Evolutionary conservation across 2,329 filamentous ascomycete species (phyloP), one percentile per base, ranked within the genome.

Genomic region (Talaromyces marneffei): DNA sequence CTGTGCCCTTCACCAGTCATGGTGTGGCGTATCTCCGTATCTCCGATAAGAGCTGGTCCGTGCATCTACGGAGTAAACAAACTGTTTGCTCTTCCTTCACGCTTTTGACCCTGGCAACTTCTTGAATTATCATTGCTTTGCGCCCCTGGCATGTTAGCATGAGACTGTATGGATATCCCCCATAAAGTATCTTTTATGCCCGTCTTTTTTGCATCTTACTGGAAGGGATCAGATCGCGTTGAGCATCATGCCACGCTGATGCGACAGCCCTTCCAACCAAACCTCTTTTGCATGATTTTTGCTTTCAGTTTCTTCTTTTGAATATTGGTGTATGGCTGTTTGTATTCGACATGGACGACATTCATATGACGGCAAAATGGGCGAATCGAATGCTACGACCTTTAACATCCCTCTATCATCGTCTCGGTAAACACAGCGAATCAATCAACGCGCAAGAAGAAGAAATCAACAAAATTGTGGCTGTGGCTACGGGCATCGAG

Each of bases 381-480:
- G 75, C 74, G 59, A 76, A 77, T 62, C 74, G 76, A 65, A 72
- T 77, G 61, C 65, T 79, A 59, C 74, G 76, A 62, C 77, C 77
- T 33, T 67, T 79, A 59, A 71, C 70, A 18, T 75, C 75, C 18
- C 69, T 77, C 54, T 71, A 76, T 61, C 70, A 73, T 56, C 73
- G 75, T 56, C 66, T 79, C 33, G 74, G 75, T 61, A 77, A 76
- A 62, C 72, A 78, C 60, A 69, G 75, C 61, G 72, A 75, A 23
- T 68, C 68, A 7, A 70, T 71, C 7, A 66, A 72, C 46, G 64
- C 68, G 56, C 61, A 68, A 8, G 69, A 66, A 59, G 35, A 50
- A 39, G 67, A 62, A 37, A 18, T 57, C 2, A 57, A 62, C 29
- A 55, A 57, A 8, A 37, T 37, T 33, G 46, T 62, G 23, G 29